Evolutionary conservation across 2,329 filamentous ascomycete species (phyloP), one percentile per base, ranked within the genome.

Genomic region (Volutella citrinella): DNA sequence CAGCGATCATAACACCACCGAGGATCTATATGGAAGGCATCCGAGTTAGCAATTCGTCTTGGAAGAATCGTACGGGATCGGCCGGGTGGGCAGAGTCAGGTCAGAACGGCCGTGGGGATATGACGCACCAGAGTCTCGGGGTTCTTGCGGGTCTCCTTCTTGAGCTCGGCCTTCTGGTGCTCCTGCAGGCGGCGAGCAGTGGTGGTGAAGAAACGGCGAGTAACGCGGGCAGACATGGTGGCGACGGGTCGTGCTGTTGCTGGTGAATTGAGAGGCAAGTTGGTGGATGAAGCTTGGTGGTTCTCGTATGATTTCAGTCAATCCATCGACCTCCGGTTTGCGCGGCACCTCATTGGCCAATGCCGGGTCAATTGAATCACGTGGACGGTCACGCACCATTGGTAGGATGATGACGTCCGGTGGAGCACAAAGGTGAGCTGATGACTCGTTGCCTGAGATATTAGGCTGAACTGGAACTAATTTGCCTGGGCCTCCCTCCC

Each of bases 1-100:
- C 85, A 63, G 83, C 82, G 55, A 84, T 82, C 88, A 97, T 95
- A 64, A 97, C 82, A 59, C 80, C 87, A 47, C 90, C 78, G 49
- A 98, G 84, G 59, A 97, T 81, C 93, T 97, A 56, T 45, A 51
- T 27, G 32, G 28, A 25, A 38, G 27, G 34, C 27, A 35, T 34
- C 15, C 27, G 39, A 14, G 43, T 51, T 41, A 48, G 40, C 30
- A 36, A 38, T 41, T 33, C 24, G 19, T 36, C 29, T 20, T 23
- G 37, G 17, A 14, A 13, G 23, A 25, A 30, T 22, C 20, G 13
- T n/a, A 30, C 18, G 33, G 27, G 21, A 22, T 31, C 26, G 21
- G 33, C 11, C 10, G 39, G 22, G 23, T 24, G 24, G 34, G 33
- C 31, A 27, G 35, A 32, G 26, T 30, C 36, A 36, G 33, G 42